These are phyloP conservation scores for Aristolochia contorta DNA, from an alignment of 164 flowering plant species.

Conservation along the genomic window DNA sequence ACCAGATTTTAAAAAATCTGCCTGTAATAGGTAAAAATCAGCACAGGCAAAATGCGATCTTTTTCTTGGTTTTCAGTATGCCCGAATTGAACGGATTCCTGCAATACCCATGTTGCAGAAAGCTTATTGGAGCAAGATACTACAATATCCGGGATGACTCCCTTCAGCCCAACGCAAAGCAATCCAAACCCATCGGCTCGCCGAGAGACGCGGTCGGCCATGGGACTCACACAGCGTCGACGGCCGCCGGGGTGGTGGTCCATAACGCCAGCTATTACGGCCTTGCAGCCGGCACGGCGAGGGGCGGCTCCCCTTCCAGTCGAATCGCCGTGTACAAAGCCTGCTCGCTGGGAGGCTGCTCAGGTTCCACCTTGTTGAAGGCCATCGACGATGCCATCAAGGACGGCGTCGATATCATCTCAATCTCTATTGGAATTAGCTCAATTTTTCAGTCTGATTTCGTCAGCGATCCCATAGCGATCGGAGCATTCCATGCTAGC, in stretches of 20 bases:
- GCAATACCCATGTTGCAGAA: conserved; percentile 23
- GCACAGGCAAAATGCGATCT: background rate
- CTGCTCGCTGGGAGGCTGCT: conserved; percentile 46
- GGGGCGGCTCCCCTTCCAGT: conserved; percentile 47
- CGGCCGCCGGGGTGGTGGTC: conserved; percentile 42
- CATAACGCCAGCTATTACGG: conserved; percentile 56
- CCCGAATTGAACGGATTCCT: background rate
- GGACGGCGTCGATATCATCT: conserved; percentile 76
- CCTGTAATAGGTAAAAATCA: conserved; percentile 51
- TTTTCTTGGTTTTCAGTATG: background rate
- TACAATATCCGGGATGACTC: conserved; percentile 20
- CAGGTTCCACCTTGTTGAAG: conserved; percentile 45
- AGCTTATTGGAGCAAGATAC: conserved; percentile 75
- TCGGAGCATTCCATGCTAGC: conserved; percentile 74
- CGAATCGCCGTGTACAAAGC: conserved; percentile 62
- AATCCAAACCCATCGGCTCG: conserved; percentile 21
- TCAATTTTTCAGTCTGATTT: conserved; percentile 42
- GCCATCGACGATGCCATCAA: conserved; percentile 62
- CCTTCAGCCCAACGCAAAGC: background rate
- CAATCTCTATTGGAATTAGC: conserved; percentile 56
- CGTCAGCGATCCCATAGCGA: conserved; percentile 55
- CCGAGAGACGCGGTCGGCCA: conserved; percentile 62
- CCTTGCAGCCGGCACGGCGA: conserved; percentile 48
- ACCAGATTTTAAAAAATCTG: conserved; percentile 40
- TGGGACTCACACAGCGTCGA: conserved; percentile 68